Evolutionary conservation across 257 asterid genomes (phyloP).

Genomic region (Capsicum chinense): DNA sequence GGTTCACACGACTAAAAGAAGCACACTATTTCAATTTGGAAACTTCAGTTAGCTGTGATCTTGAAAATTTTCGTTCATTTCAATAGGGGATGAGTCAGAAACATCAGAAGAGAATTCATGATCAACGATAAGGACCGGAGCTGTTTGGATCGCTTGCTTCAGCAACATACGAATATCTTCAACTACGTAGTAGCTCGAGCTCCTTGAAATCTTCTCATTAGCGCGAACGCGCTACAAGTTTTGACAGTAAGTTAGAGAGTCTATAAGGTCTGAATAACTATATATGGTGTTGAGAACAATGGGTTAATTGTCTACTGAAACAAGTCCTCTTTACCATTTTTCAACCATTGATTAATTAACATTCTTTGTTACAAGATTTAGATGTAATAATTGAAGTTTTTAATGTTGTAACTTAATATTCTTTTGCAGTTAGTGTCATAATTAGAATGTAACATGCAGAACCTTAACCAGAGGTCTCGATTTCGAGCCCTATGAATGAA

Average conservation of each 20-base stretch:
- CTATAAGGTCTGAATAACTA: background rate
- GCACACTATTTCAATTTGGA: background rate
- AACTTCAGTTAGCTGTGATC: background rate
- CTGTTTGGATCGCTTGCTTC: background rate
- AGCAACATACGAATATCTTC: background rate
- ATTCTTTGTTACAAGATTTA: background rate
- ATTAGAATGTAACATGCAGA: background rate
- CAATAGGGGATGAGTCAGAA: slow-evolving; percentile 75
- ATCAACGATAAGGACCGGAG: background rate
- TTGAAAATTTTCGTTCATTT: background rate
- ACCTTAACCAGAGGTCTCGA: background rate
- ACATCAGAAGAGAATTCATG: slow-evolving; percentile 49
- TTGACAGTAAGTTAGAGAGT: background rate
- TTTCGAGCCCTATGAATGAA: background rate
- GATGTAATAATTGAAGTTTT: background rate
- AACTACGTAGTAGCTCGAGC: background rate
- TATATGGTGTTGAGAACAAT: too few species aligned
- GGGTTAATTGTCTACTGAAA: background rate
- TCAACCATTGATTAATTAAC: background rate
- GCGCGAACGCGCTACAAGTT: slow-evolving; percentile 1
- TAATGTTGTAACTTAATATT: background rate
- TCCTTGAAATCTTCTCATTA: slow-evolving; percentile 15
- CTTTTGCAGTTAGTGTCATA: background rate
- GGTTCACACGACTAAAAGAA: background rate
- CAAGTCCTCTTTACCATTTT: background rate